Base-by-base conservation (phyloP, 805 yeast genomes). In the Cyberlindnera maritima region DNA sequence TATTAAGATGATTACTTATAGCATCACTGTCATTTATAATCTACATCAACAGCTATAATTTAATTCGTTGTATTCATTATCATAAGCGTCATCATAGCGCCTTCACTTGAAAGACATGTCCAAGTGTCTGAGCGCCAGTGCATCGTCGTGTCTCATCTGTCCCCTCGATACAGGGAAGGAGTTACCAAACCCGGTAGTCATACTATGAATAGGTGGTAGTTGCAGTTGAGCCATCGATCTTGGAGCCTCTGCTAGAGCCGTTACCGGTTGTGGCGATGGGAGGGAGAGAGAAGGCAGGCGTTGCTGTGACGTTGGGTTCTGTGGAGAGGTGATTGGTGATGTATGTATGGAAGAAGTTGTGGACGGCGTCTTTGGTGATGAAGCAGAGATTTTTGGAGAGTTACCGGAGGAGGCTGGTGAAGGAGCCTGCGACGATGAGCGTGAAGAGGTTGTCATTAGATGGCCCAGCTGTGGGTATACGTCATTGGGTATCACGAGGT, bases 401-500 rank as follows among this genome's bases (percentile, higher is more conserved):
- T 18, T 11, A 11, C 18, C n/a, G 25, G 33, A 6, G n/a, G 41
- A 38, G 17, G 45, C 26, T 19, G 39, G 33, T 20, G 48, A 15
- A n/a, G 39, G 19, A 19, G 46, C 7, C 18, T 46, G 15, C 15
- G 51, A 18, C 13, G 47, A 10, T 21, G 50, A 14, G 19, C 50
- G 36, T 19, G 45, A 18, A 11, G 31, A 28, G 13, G 31, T 28
- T 48, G 57, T 31, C 43, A 37, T 36, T n/a, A 43, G 26, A 19
- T 11, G 44, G 35, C 20, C 28, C 14, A 41, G n/a, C 15, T 44
- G 52, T 33, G 74, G 75, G 49, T 69, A 71, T 21, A 67, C 44
- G 1, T 66, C 69, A 37, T 55, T 50, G 25, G 74, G 74, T 18
- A 69, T 62, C 14, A 49, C 52, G 20, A 72, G 57, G 26, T 59